Evolutionary conservation across 192 early-diverging fungal genomes (phyloP).

Genomic region (Geranomyces michiganensis): DNA sequence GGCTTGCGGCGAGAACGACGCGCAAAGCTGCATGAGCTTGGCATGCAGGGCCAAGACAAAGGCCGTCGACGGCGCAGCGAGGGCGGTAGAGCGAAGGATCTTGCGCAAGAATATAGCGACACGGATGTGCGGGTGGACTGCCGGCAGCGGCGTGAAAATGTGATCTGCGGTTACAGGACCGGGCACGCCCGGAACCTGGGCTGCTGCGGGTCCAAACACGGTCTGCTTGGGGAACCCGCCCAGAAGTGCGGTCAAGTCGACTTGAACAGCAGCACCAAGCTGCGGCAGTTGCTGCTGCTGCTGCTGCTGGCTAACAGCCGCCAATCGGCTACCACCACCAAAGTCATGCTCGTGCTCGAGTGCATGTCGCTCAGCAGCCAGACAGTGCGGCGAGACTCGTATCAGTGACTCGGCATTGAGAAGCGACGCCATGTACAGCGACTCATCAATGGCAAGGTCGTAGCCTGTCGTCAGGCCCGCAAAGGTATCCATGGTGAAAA

Average conservation of each 20-base stretch:
- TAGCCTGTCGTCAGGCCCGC: constrained; percentile 9
- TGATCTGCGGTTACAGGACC: background rate
- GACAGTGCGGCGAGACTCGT: background rate
- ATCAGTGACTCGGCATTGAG: constrained; percentile 8
- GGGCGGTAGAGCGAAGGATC: background rate
- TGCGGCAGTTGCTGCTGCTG: background rate
- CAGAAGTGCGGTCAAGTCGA: background rate
- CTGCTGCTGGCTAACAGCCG: background rate
- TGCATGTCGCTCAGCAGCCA: background rate
- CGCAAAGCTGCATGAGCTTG: constrained; percentile 15
- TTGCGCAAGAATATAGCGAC: constrained; percentile 13
- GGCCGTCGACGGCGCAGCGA: background rate
- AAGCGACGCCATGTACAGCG: constrained; percentile 16
- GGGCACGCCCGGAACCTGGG: background rate
- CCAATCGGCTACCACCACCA: background rate
- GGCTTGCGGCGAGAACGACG: constrained; percentile 8
- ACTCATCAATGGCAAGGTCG: constrained; percentile 10
- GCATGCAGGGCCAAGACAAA: constrained; percentile 11
- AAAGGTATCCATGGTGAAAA: constrained; percentile 17
- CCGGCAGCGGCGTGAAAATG: background rate
- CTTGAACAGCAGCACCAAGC: too few species aligned
- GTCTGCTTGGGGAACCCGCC: background rate
- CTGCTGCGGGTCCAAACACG: background rate
- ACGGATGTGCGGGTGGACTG: constrained; percentile 22
- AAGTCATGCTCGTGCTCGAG: background rate